Base-by-base conservation (phyloP, 1,284 basidiomycete genomes). In the Tetrapyrgos nigripes region DNA sequence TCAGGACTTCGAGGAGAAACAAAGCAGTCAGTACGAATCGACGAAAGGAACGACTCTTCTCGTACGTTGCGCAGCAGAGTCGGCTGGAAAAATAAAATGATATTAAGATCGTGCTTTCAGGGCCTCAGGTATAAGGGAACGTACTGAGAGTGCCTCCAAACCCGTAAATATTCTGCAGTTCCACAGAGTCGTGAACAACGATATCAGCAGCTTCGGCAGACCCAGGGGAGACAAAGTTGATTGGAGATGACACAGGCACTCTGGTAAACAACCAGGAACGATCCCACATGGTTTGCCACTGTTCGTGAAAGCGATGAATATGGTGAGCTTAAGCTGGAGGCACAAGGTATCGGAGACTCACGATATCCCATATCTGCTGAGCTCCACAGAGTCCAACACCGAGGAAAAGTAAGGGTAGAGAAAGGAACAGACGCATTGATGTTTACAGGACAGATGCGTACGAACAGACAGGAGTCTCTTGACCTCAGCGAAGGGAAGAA, bases 241-340 rank as follows among this genome's bases (percentile, higher is more conserved):
- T 76, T 1, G 78, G 77, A 1, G 73, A 67, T 19, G 62, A 64
- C 17, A 73, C 69, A 35, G 72, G 68, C 51, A 68, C 65, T 55
- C 73, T 72, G 27, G 73, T 76, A 58, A 80, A 70, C 23, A 77
- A 69, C 37, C 60, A 68, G 44, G 70, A 28, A 28, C 66, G 64
- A 56, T 80, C 70, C 77, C 78, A 80, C 3, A 77, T 79, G 11
- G 78, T 79, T 66, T 78, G 73, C 73, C 75, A 79, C 77, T 78
- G 55, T 31, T 14, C 21, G n/a, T n/a, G n/a, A n/a, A n/a, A n/a
- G n/a, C 11, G 3, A 19, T 10, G 17, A 35, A 52, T 31, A 44
- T 33, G 14, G 14, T 33, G 14, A 33, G 14, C 19, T n/a, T 40
- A 40, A 47, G 24, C 35, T 33, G 6, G n/a, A 37, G 10, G 23